phyloP scores from a whole-genome alignment of 2,329 filamentous ascomycete species.

The Cryphonectria japonica region DNA sequence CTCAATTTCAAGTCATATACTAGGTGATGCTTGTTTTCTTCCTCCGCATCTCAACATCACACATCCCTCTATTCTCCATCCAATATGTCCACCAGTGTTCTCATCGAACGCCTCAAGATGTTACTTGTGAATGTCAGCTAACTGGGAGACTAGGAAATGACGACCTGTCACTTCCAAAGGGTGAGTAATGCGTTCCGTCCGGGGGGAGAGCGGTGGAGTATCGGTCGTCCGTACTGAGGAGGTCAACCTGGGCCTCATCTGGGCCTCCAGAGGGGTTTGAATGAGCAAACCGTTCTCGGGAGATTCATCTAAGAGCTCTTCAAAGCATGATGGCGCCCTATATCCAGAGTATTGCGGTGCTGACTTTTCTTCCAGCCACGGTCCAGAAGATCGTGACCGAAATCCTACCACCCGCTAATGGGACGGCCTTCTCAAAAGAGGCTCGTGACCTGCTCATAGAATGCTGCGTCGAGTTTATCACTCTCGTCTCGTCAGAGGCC shows the following conservation, averaged over 20 bases:
- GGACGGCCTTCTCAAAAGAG: slow-evolving; percentile 90
- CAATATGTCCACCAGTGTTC: slow-evolving; percentile 7
- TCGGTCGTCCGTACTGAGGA: background rate
- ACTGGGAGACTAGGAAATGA: slow-evolving; percentile 57
- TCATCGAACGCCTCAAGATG: background rate
- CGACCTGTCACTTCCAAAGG: slow-evolving; percentile 67
- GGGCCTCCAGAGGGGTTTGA: background rate
- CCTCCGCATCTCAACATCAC: background rate
- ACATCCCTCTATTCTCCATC: background rate
- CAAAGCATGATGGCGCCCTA: background rate
- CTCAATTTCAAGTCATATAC: background rate
- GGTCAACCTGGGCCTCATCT: no score
- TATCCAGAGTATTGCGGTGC: background rate
- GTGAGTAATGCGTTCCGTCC: slow-evolving; percentile 43
- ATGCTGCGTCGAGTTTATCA: slow-evolving; percentile 99
- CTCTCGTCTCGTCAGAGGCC: slow-evolving; percentile 95
- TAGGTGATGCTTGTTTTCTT: background rate
- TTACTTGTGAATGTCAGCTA: slow-evolving; percentile 34
- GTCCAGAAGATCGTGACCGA: slow-evolving; percentile 91
- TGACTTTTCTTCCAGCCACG: slow-evolving; percentile 52
- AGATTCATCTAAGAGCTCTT: background rate
- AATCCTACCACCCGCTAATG: slow-evolving; percentile 76
- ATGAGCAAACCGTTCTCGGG: background rate
- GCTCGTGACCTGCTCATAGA: slow-evolving; percentile 94
- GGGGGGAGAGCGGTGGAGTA: background rate